These are phyloP conservation scores for Saccharomycopsis microspora DNA, from an alignment of 805 yeast species.

Conservation along the genomic window DNA sequence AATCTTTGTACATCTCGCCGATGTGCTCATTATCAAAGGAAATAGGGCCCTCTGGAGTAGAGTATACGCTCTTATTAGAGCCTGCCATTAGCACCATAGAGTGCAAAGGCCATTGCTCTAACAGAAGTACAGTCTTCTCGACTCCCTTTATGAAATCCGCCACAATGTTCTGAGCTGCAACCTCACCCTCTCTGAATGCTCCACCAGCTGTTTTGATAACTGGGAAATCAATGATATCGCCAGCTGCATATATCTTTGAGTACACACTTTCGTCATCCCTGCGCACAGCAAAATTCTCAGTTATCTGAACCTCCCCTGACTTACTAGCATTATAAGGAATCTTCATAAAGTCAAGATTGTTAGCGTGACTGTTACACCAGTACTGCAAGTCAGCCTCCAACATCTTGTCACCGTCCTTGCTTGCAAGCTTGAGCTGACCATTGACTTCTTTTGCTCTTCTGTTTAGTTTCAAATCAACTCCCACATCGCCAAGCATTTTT, in stretches of 20 bases:
- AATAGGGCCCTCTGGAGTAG: slow-evolving; percentile 20
- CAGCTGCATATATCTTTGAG: slow-evolving; percentile 26
- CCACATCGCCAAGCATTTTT: slow-evolving; percentile 14
- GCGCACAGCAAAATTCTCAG: slow-evolving; percentile 20
- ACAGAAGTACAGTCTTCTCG: background rate
- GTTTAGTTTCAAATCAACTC: slow-evolving; percentile 21
- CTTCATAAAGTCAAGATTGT: slow-evolving; percentile 24
- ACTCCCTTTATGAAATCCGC: slow-evolving; percentile 9
- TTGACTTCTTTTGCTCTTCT: slow-evolving; percentile 21
- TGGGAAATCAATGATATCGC: slow-evolving; percentile 27
- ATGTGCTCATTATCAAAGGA: slow-evolving; percentile 20
- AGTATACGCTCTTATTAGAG: background rate
- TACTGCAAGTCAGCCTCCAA: slow-evolving; percentile 21
- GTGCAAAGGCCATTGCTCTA: slow-evolving; percentile 1
- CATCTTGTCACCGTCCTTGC: background rate
- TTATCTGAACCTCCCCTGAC: slow-evolving; percentile 19
- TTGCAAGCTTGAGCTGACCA: background rate
- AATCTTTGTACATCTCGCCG: slow-evolving; percentile 24
- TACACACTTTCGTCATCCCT: slow-evolving; percentile 7
- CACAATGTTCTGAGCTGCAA: slow-evolving; percentile 20
- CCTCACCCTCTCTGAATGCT: slow-evolving; percentile 22
- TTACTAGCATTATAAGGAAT: slow-evolving; percentile 20
- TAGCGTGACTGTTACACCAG: slow-evolving; percentile 27
- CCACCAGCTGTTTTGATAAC: slow-evolving; percentile 32
- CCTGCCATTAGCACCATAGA: slow-evolving; percentile 6